Evolutionary conservation across 345 rosid genomes (phyloP).

Genomic region (Ceriops tagal): DNA sequence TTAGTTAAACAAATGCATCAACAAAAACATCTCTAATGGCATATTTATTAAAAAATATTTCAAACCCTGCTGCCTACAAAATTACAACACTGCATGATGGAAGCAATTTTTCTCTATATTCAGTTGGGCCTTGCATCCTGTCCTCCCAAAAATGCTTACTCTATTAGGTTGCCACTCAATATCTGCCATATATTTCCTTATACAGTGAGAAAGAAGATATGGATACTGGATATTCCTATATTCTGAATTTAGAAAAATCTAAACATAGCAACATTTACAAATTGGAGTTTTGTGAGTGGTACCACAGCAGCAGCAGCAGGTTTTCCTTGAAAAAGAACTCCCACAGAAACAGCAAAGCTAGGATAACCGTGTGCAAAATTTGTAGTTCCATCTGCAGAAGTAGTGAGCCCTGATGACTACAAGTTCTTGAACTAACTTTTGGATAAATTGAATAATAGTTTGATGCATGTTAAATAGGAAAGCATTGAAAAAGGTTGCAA

Average conservation of each 20-base stretch:
- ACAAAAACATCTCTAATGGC: neutral
- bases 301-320: conserved; percentile 96
- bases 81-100: neutral
- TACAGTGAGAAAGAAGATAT: neutral
- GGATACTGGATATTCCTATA: neutral
- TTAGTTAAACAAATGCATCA: neutral
- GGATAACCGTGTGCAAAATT: conserved; percentile 97
- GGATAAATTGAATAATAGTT: too few relatives aligned
- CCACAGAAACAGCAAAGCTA: conserved; percentile 96
- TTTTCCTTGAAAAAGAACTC: conserved; percentile 71
- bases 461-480: too few relatives aligned
- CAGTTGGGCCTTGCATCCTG: neutral
- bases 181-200: neutral
- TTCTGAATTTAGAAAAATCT: neutral
- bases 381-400: conserved; percentile 80
- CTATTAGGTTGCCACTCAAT: too few relatives aligned
- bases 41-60: neutral
- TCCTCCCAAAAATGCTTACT: neutral
- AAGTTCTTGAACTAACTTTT: neutral
- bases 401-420: neutral
- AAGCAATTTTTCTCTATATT: neutral
- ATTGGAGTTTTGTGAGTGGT: conserved; percentile 16
- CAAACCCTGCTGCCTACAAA: neutral
- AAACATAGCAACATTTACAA: neutral
- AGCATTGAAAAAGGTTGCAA: too few relatives aligned